These are phyloP conservation scores for Trichoderma breve DNA, from an alignment of 2,329 filamentous ascomycete genomes.

Conservation along the genomic window DNA sequence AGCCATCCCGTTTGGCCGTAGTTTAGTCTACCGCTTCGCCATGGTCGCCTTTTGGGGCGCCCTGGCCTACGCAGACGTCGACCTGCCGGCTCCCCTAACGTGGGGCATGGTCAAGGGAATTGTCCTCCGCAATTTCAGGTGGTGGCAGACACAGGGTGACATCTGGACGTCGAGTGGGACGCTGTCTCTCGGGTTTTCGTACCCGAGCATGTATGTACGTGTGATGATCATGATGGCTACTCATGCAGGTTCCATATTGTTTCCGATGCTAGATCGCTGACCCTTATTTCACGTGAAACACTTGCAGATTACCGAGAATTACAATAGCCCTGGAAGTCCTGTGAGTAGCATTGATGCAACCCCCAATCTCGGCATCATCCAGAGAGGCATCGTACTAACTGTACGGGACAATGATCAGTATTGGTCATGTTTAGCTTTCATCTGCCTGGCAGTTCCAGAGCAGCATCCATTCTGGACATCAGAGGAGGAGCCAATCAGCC, in stretches of 20 bases:
- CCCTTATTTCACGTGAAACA: conserved; percentile 12
- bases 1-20: conserved; percentile 73
- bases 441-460: conserved; percentile 66
- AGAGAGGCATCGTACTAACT: conserved; percentile 4
- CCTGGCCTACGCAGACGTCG: conserved; percentile 71
- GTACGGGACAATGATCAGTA: conserved; percentile 45
- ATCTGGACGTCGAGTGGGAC: conserved; percentile 76
- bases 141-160: conserved; percentile 73
- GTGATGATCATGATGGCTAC: neutral
- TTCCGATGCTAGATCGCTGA: conserved; percentile 20
- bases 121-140: conserved; percentile 69
- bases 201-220: conserved; percentile 70
- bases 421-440: conserved; percentile 78
- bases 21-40: conserved; percentile 77
- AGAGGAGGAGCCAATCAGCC: conserved; percentile 58
- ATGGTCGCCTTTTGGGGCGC: conserved; percentile 85
- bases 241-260: conserved; percentile 17
- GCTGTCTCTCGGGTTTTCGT: conserved; percentile 72
- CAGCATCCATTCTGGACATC: conserved; percentile 74
- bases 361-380: neutral
- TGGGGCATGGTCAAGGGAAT: conserved; percentile 80
- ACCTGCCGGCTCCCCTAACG: conserved; percentile 67
- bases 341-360: conserved; percentile 36
- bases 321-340: conserved; percentile 71
- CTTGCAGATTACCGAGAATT: conserved; percentile 70